A percentile compares a stretch with the other conserved stretches of the same genome.
Evolutionary conservation across 352 stramenopile genomes (phyloP).

Genomic region (Ophiocytium majus): DNA sequence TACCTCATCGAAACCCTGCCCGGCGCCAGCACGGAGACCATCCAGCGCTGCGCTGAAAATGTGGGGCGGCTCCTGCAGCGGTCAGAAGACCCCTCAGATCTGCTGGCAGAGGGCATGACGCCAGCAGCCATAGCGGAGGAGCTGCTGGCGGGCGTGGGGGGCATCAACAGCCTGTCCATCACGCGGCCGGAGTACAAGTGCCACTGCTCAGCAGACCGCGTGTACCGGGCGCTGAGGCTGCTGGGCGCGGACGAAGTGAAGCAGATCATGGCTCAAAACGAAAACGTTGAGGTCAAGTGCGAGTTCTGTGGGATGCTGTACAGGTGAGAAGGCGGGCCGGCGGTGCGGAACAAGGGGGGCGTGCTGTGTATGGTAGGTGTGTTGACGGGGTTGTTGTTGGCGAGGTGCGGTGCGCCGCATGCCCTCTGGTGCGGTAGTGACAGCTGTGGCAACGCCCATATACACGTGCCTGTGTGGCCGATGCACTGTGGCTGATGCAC

Average conservation of each 20-base stretch:
- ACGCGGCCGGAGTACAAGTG: conserved; percentile 49
- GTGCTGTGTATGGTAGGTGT: too few relatives aligned
- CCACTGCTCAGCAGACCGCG: conserved; percentile 52
- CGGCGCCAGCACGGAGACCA: conserved; percentile 46
- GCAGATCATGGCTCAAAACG: conserved; percentile 47
- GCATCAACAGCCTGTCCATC: conserved; percentile 34
- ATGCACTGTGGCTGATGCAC: too few relatives aligned
- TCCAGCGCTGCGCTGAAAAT: conserved; percentile 47
- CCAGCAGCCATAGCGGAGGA: conserved; percentile 39
- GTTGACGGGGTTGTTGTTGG: too few relatives aligned
- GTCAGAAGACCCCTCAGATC: conserved; percentile 35
- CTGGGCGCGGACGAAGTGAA: conserved; percentile 42
- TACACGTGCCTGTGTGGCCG: too few relatives aligned
- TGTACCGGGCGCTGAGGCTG: conserved; percentile 50
- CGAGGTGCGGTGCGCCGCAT: too few relatives aligned
- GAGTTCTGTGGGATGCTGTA: conserved; percentile 58
- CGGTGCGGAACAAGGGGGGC: too few relatives aligned
- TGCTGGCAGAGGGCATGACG: conserved; percentile 43
- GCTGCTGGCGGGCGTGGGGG: conserved; percentile 43
- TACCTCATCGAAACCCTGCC: conserved; percentile 56
- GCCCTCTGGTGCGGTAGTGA: too few relatives aligned
- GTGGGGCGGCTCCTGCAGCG: conserved; percentile 33
- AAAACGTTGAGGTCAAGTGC: conserved; percentile 53
- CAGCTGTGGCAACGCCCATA: too few relatives aligned
- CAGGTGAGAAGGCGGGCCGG: background rate